Evolutionary conservation across 768 basidiomycete genomes (phyloP), one percentile per base, ranked within the genome.

Genomic region (Panaeolus cyanescens): DNA sequence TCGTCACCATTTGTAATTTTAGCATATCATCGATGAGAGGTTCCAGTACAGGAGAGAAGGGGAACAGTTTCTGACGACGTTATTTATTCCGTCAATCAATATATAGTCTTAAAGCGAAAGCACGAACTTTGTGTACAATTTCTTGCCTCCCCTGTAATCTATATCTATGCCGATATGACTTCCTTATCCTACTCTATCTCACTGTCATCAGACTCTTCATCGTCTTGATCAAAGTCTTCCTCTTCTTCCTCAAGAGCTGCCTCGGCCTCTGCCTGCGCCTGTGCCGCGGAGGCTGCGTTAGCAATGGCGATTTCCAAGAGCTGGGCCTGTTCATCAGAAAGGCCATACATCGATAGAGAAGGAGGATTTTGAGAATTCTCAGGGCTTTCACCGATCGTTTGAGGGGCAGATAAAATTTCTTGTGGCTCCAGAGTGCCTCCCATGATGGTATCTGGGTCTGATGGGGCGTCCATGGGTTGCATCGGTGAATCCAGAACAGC

Each of bases 231-330:
- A 17, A 75, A 76, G 30, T 81, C 80, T 9, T 88, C 86, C 34
- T 84, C 86, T 62, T 89, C 85, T 67, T 90, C 90, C 69, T 91
- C 90, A 57, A 89, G 69, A 0, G 88, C 88, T 3, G 90, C 89
- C 64, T 92, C 89, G 0, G 90, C 91, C 64, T 92, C 90, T 0
- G 90, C 90, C 66, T 90, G 89, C 19, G 89, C 87, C 65, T 90
- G 89, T 1, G 90, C 90, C 32, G 88, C 88, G 33, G 83, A 83
- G 9, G 91, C 87, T 1, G 90, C 90, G 66, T 81, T 89, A 28
- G 88, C 86, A 54, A 92, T 91, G 0, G 90, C 90, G 62, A 86
- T 82, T 69, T 91, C 89, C 15, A 92, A 76, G 63, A 89, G 71
- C 61, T 80, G 83, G 4, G 88, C 81, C 71, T 92, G 91, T 64